Conservation (phyloP, 305 asterid species). For the Fraxinus ornus region DNA sequence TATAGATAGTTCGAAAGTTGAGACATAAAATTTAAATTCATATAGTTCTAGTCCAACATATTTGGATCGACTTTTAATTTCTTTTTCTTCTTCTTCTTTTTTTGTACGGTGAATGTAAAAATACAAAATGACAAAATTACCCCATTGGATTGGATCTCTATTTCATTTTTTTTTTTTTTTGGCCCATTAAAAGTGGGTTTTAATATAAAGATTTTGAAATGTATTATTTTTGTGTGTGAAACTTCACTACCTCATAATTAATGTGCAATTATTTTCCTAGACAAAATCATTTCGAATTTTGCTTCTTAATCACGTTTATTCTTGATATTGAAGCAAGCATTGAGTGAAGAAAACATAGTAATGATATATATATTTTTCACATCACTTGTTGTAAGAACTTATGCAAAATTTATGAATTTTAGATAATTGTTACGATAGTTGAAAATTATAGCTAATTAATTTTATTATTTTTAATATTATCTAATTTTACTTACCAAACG, state of each 20-base stretch:
- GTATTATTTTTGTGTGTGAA: conserved; percentile 10
- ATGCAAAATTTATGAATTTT: neutral
- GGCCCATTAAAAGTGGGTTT: neutral
- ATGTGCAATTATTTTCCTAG: neutral
- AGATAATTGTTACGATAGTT: neutral
- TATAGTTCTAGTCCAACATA: no score
- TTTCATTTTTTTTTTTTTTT: neutral
- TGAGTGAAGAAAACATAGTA: conserved; percentile 14
- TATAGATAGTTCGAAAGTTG: no score
- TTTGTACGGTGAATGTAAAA: neutral
- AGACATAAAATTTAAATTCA: no score
- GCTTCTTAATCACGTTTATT: conserved; percentile 8
- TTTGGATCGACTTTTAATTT: neutral
- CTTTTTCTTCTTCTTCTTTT: no score
- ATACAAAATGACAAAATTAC: no score
- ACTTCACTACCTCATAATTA: neutral
- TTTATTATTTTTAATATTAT: no score
- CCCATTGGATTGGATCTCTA: no score
- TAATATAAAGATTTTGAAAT: neutral
- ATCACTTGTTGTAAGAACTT: conserved; percentile 15
- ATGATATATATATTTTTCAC: neutral
- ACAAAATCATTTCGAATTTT: conserved; percentile 30
- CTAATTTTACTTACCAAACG: no score
- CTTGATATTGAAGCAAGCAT: conserved; percentile 36
- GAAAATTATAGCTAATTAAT: neutral